A percentile compares a stretch with the other conserved stretches of the same genome.
Evolutionary conservation across 192 early-diverging fungal species (phyloP).

Genomic region (Backusella luteola): DNA sequence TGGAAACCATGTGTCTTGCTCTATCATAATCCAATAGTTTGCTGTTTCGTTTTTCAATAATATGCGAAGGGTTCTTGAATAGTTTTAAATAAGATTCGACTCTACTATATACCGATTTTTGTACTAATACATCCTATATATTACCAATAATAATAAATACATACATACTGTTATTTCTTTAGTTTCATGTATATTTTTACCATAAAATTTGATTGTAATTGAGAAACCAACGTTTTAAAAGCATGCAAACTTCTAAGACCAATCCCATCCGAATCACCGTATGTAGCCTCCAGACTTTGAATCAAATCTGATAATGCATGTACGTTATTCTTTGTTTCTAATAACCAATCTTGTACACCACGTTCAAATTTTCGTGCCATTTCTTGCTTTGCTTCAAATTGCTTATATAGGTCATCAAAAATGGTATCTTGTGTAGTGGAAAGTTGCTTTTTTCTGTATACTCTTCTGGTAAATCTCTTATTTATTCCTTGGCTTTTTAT

Average conservation of each 20-base stretch:
- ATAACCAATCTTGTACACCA: constrained; percentile 47
- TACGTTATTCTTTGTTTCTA: constrained; percentile 52
- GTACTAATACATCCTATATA: constrained; percentile 17
- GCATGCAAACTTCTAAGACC: constrained; percentile 28
- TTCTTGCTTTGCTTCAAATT: constrained; percentile 55
- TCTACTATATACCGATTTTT: constrained; percentile 37
- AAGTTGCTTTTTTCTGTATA: constrained; percentile 62
- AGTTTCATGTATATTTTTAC: background rate
- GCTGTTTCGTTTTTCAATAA: constrained; percentile 71
- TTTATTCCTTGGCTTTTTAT: constrained; percentile 72
- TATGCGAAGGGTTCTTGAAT: constrained; percentile 62
- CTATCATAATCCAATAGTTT: constrained; percentile 75
- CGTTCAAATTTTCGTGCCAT: constrained; percentile 46
- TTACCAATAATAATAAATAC: background rate
- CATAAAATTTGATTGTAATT: background rate
- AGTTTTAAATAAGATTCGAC: constrained; percentile 48
- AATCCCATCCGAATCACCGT: constrained; percentile 38
- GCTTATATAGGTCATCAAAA: constrained; percentile 56
- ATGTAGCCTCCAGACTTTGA: constrained; percentile 54
- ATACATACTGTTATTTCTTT: background rate
- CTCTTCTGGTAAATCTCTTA: constrained; percentile 63
- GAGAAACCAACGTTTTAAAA: constrained; percentile 39
- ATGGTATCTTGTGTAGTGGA: constrained; percentile 50
- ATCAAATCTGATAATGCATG: constrained; percentile 55
- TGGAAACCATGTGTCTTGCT: constrained; percentile 53